phyloP scores from a whole-genome alignment of 129 eudicot genomes.

The Scalesia atractyloides region DNA sequence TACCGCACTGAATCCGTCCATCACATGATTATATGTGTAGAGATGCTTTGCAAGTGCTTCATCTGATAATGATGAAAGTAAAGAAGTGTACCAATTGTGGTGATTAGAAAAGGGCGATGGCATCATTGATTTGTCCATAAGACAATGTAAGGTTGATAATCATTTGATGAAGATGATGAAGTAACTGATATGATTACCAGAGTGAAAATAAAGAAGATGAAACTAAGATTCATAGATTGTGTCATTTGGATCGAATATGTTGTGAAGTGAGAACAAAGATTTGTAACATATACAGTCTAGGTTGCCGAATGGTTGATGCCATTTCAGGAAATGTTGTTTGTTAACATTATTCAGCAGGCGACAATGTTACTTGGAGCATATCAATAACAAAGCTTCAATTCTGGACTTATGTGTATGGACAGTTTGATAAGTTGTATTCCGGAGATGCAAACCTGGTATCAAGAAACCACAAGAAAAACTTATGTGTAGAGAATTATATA shows the following conservation, averaged over 20 bases:
- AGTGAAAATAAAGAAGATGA: slow-evolving; percentile 17
- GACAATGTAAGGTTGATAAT: slow-evolving; percentile 44
- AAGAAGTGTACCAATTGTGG: slow-evolving; percentile 52
- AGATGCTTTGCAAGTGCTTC: slow-evolving; percentile 35
- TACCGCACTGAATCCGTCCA: slow-evolving; percentile 50
- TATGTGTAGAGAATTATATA: background rate
- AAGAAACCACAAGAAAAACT: slow-evolving; percentile 8
- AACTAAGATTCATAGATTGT: slow-evolving; percentile 21
- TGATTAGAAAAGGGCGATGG: slow-evolving; percentile 45
- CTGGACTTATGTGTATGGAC: slow-evolving; percentile 32
- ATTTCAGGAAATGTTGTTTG: background rate
- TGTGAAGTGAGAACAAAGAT: slow-evolving; percentile 14
- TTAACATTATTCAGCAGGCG: background rate
- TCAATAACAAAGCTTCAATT: slow-evolving; percentile 30
- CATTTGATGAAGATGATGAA: slow-evolving; percentile 30
- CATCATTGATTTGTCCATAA: slow-evolving; percentile 51
- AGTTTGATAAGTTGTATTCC: slow-evolving; percentile 28
- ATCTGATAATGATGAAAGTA: slow-evolving; percentile 42
- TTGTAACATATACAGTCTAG: background rate
- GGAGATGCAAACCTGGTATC: slow-evolving; percentile 29
- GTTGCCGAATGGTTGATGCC: slow-evolving; percentile 29
- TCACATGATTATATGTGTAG: slow-evolving; percentile 49
- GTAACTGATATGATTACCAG: slow-evolving; percentile 13
- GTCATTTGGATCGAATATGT: slow-evolving; percentile 26
- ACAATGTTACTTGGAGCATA: slow-evolving; percentile 23